Evolutionary conservation across 306 rosid genomes (phyloP).

Genomic region (Dicorynia guianensis): DNA sequence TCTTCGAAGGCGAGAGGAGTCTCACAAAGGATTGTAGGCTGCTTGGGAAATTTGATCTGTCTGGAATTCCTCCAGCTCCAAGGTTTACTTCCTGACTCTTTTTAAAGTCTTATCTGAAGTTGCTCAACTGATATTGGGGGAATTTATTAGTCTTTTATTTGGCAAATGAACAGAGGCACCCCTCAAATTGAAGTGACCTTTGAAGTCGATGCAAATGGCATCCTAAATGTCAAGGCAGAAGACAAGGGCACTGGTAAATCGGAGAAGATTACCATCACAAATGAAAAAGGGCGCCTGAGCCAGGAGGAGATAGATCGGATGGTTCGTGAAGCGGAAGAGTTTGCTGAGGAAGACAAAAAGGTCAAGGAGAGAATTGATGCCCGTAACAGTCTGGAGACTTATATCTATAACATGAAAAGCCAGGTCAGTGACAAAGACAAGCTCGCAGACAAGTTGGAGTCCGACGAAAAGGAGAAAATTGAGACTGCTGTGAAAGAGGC

Average conservation of each 20-base stretch:
- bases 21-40: conserved; percentile 96
- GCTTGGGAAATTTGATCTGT: conserved; percentile 92
- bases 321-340: conserved; percentile 98
- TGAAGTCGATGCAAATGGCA: conserved; percentile 98
- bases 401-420: conserved; percentile 93
- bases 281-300: conserved; percentile 94
- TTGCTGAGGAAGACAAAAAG: conserved; percentile 94
- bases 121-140: not conserved
- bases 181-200: conserved; percentile 99
- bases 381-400: conserved; percentile 88
- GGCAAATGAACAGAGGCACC: conserved; percentile 75
- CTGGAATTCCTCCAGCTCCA: conserved; percentile 98
- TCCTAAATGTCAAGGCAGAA: conserved; percentile 92
- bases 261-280: conserved; percentile 97
- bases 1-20: conserved; percentile 99
- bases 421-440: conserved; percentile 95
- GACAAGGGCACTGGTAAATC: conserved; percentile 99
- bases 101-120: not conserved
- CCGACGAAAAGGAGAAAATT: conserved; percentile 93
- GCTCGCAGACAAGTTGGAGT: conserved; percentile 92
- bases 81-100: conserved; percentile 59
- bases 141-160: conserved; percentile 21
- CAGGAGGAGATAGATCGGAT: conserved; percentile 97
- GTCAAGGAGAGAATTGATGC: conserved; percentile 97
- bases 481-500: conserved; percentile 95